Evolutionary conservation across 345 rosid genomes (phyloP).

Genomic region (Noccaea caerulescens): DNA sequence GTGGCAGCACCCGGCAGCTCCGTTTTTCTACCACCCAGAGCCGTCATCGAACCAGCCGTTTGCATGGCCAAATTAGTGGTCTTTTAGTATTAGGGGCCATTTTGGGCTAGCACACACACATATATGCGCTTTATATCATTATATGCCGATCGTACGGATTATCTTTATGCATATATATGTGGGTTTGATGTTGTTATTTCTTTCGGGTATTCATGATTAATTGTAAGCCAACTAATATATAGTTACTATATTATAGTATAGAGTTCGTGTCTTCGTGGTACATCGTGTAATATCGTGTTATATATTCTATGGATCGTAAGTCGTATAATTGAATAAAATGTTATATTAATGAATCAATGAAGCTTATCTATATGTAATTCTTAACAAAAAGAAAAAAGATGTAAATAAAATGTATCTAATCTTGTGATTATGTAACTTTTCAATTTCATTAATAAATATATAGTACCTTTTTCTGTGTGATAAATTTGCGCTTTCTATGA

Average conservation of each 20-base stretch:
- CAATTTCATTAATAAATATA: not conserved
- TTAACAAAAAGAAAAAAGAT: too few relatives aligned
- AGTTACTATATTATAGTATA: too few relatives aligned
- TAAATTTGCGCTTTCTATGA: too few relatives aligned
- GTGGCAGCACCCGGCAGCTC: conserved; percentile 99
- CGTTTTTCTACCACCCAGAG: conserved; percentile 62
- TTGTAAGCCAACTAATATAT: conserved; percentile 1
- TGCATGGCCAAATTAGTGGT: conserved; percentile 47
- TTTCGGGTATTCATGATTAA: not conserved
- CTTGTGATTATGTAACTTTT: not conserved
- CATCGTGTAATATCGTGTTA: not conserved
- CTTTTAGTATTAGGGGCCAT: conserved; percentile 11
- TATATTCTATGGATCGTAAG: not conserved
- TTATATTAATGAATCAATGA: not conserved
- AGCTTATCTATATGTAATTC: too few relatives aligned
- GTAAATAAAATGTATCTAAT: too few relatives aligned
- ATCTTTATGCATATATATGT: not conserved
- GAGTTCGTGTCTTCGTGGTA: not conserved
- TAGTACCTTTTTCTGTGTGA: too few relatives aligned
- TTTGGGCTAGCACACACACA: conserved; percentile 9
- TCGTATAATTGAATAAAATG: too few relatives aligned
- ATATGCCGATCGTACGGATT: conserved; percentile 10
- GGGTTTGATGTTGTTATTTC: not conserved
- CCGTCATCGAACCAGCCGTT: conserved; percentile 52
- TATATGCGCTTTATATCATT: not conserved